Evolutionary conservation across 192 early-diverging fungal genomes (phyloP), one percentile per base, ranked within the genome.

Genomic region (Backusella mclennaniae): DNA sequence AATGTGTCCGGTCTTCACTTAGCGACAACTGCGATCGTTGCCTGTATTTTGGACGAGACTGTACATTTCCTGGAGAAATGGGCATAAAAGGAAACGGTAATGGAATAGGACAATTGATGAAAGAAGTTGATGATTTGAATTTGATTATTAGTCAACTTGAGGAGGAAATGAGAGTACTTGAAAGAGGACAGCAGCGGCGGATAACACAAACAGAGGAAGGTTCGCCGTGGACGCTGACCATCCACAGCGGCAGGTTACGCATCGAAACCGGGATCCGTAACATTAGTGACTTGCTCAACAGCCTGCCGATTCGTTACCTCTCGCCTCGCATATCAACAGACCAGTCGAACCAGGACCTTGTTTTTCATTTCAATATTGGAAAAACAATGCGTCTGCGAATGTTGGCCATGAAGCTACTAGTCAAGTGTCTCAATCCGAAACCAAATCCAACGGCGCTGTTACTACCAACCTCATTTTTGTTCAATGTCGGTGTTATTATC

Each of bases 391-490:
- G 56, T 63, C 21, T 63, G 23, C 21, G 56, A 29, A 63, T 63
- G 56, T 6, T 63, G 9, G 56, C 56, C 21, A 63, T 63, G 56
- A 63, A 63, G 9, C 23, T 63, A 29, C 26, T 63, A 1, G 23
- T 63, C 23, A 63, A 63, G 26, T 63, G 56, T 63, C 26, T 63
- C 9, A 63, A 63, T 12, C 23, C 56, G 26, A 63, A 63, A 29
- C 56, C 56, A 11, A 63, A 63, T 14, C 56, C 56, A 63, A 31
- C 56, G 5, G 56, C 56, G 23, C 11, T 63, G 9, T 29, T 63
- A 63, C 56, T 63, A 29, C 56, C 56, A 63, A 63, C 56, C 23
- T 63, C 56, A 11, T 63, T 63, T 63, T 63, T 63, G 23, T 63
- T 63, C 56, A 29, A 63, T 29, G 21, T 23, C 26, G 29, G 3